Percentiles rank a stretch among this genome's conserved stretches.
Conservation (phyloP, 1,284 basidiomycete genomes). For the Macrocybe sp. region DNA sequence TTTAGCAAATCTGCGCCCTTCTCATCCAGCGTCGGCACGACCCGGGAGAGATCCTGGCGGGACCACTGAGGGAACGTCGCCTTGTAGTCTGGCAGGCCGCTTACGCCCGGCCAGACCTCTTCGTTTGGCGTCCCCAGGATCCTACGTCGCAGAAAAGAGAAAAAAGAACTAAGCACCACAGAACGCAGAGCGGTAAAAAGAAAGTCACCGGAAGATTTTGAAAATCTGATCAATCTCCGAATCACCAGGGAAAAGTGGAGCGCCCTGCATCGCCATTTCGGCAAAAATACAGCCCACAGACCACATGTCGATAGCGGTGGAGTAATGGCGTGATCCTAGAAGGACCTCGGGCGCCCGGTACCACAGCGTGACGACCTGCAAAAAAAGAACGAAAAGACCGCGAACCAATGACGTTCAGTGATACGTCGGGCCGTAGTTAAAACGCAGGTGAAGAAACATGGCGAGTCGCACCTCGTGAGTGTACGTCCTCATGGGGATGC, state of each 20-base stretch:
- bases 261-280: conserved; percentile 86
- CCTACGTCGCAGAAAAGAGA: conserved; percentile 33
- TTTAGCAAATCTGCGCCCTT: conserved; percentile 76
- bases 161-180: background rate
- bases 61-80: conserved; percentile 95
- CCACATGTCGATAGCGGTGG: conserved; percentile 98
- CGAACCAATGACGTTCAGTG: too few relatives aligned
- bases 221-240: conserved; percentile 99
- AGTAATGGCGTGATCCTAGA: conserved; percentile 93
- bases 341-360: conserved; percentile 97
- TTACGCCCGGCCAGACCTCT: conserved; percentile 89
- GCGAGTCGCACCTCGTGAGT: conserved; percentile 81
- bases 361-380: conserved; percentile 97
- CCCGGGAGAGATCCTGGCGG: conserved; percentile 57
- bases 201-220: conserved; percentile 88
- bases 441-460: background rate
- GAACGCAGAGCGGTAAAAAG: conserved; percentile 1
- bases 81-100: conserved; percentile 92
- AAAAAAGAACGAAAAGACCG: background rate
- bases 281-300: conserved; percentile 94
- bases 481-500: conserved; percentile 96
- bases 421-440: background rate
- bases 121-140: conserved; percentile 95
- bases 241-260: conserved; percentile 95
- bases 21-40: conserved; percentile 68